Percentiles rank a stretch among this genome's conserved stretches.
phyloP scores from a whole-genome alignment of 495 filamentous ascomycete genomes.

The Neurospora sp. region DNA sequence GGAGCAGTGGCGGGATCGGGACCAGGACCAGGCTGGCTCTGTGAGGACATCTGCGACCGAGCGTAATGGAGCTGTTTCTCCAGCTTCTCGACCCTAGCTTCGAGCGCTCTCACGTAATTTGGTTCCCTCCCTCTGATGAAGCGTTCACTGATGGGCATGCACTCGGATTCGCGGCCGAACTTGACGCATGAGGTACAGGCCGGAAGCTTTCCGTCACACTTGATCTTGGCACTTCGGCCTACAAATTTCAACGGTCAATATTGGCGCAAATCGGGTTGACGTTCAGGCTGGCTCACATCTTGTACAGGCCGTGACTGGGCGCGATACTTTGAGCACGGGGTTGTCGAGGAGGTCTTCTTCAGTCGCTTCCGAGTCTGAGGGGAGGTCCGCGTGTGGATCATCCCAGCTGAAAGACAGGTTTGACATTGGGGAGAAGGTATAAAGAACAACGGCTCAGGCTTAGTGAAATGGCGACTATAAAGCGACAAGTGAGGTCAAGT shows the following conservation, averaged over 20 bases:
- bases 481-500: background rate
- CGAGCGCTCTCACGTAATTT: constrained; percentile 88
- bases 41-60: constrained; percentile 44
- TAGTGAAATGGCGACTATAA: background rate
- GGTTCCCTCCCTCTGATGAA: constrained; percentile 90
- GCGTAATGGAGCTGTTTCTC: constrained; percentile 60
- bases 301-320: constrained; percentile 86
- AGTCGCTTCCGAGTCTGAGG: background rate
- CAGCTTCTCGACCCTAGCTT: constrained; percentile 77
- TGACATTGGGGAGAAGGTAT: background rate
- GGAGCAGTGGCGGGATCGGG: constrained; percentile 30
- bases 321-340: constrained; percentile 76
- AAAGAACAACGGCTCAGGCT: background rate
- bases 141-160: constrained; percentile 88
- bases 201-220: constrained; percentile 90
- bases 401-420: background rate
- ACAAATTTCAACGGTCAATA: constrained; percentile 11
- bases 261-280: background rate
- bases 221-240: constrained; percentile 82
- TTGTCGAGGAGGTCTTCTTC: constrained; percentile 42
- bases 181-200: constrained; percentile 89
- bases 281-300: constrained; percentile 52
- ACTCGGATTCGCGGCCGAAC: constrained; percentile 66
- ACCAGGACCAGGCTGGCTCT: constrained; percentile 21
- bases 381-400: background rate